Evolutionary conservation across 2,329 filamentous ascomycete genomes (phyloP), one percentile per base, ranked within the genome.

Genomic region (Fusarium compactum): DNA sequence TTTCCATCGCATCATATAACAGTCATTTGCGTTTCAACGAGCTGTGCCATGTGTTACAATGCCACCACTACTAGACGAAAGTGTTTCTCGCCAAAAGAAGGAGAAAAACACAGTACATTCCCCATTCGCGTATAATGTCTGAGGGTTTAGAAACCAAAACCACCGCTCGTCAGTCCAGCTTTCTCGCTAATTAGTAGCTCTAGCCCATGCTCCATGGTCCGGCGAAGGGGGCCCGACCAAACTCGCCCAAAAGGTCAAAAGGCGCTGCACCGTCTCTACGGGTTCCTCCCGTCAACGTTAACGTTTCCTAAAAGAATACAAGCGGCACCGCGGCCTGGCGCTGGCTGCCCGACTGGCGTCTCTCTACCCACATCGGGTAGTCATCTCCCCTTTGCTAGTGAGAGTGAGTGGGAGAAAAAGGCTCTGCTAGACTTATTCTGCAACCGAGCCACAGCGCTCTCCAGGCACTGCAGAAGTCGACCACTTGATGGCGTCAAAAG

Each of bases 361-460:
- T 58, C 14, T 71, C n/a, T 71, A 51, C 52, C 64, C 67, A 69
- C 67, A 61, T 71, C 32, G 64, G 67, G 68, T 57, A 71, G 47
- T 69, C 55, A 65, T 70, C 63, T 71, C 67, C 67, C 63, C 27
- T 70, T 64, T 69, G 53, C 57, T 70, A 70, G 62, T 56, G 55
- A n/a, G 12, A 38, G 34, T 38, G 18, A n/a, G 34, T 38, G 18
- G 18, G 34, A 38, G 34, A 27, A 18, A 54, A 65, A 54, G 53
- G 41, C 25, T 66, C 45, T 63, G 67, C 58, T 56, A 56, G 60
- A 43, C 67, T 69, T 65, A 18, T 65, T 55, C 61, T 70, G 66
- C 52, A 53, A 27, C 58, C 50, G 56, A 52, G 44, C 67, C 43
- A 38, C 34, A 52, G 34, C 45, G 58, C 41, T 52, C 34, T 38